Base-by-base conservation (phyloP, 139 green algal species). In the Astrephomene gubernaculifera region DNA sequence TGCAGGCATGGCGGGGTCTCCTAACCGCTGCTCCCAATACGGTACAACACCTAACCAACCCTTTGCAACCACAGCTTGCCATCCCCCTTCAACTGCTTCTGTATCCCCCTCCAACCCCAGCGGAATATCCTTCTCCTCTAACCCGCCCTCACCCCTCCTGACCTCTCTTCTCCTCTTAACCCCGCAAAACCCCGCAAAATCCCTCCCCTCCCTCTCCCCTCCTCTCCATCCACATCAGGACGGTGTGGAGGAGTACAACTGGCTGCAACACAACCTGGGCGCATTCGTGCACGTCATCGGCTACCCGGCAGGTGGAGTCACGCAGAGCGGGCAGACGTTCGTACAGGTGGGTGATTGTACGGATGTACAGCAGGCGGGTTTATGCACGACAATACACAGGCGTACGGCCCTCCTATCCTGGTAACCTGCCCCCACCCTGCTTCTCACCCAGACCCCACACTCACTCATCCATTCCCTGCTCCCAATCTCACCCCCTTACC, bases 231-330 rank as follows among this genome's bases (percentile, higher is more conserved):
- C 14, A 36, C 67, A 27, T 1, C 61, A 84, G 78, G 78, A 84
- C 61, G 78, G 78, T 29, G 78, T 84, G 41, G 78, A 95, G 86
- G 92, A 95, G 87, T 19, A 79, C 83, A 94, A 95, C 89, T 83
- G 67, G 43, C n/a, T 95, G 19, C 82, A 93, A 41, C 76, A 71
- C 89, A 95, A 95, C 63, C 64, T 94, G 79, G 92, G 89, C 10
- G 90, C 83, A 9, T 94, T 88, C 64, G 89, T 95, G 45, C 89
- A 94, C 76, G 71, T 89, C 29, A 93, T 95, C 31, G 92, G 92
- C 5, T 49, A 39, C 8, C 87, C 90, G 10, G 87, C 89, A 22
- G 83, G 63, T 3, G 89, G 89, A 29, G 27, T 49, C 27, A 64
- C 61, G 24, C 89, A 92, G 63, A 72, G 38, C 36, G 89, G 89